Evolutionary conservation across 192 early-diverging fungal genomes (phyloP).

Genomic region (Linnemannia schmuckeri): DNA sequence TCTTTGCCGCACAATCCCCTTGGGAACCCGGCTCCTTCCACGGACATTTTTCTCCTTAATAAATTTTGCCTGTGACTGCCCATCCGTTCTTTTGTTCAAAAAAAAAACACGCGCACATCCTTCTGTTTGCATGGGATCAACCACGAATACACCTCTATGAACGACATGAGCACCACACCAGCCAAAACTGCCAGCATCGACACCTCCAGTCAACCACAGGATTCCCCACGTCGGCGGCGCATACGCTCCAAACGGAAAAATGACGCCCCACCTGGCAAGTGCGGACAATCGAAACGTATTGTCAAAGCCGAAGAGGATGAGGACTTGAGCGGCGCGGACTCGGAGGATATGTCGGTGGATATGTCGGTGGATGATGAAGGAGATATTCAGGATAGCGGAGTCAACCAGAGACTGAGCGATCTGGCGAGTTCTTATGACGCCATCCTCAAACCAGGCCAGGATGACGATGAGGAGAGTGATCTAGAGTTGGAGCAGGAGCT

Average conservation of each 20-base stretch:
- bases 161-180: background rate
- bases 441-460: constrained; percentile 25
- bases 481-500: constrained; percentile 27
- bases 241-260: no score
- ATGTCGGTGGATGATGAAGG: background rate
- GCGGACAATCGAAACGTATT: no score
- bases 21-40: background rate
- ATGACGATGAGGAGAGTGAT: constrained; percentile 32
- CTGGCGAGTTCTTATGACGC: constrained; percentile 15
- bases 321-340: no score
- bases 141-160: background rate
- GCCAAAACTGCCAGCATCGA: background rate
- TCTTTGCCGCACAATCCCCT: background rate
- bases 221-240: no score
- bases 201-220: background rate
- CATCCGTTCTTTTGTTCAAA: background rate
- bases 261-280: no score
- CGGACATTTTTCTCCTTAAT: background rate
- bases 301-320: no score
- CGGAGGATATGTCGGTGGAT: no score
- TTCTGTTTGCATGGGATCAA: background rate
- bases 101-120: background rate
- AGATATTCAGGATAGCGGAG: background rate
- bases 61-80: background rate
- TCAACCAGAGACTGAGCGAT: background rate